Percentiles rank a stretch among this genome's conserved stretches.
Evolutionary conservation across 805 yeast species (phyloP).

Genomic region (Starmera dryadoides): DNA sequence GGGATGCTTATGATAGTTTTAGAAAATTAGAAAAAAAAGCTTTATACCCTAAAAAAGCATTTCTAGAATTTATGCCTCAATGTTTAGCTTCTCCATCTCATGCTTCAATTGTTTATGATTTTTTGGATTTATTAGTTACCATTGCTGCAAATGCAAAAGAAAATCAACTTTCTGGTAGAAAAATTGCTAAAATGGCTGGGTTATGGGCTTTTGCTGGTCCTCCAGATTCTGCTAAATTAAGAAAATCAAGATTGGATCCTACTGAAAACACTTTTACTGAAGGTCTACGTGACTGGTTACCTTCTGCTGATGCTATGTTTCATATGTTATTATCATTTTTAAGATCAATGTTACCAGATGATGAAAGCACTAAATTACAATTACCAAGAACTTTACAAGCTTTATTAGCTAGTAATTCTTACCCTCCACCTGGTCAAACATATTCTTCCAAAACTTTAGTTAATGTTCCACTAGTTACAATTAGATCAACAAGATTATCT

Average conservation of each 20-base stretch:
- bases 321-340: constrained; percentile 73
- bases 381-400: constrained; percentile 64
- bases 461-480: constrained; percentile 55
- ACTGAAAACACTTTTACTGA: constrained; percentile 43
- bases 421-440: constrained; percentile 59
- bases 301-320: constrained; percentile 79
- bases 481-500: constrained; percentile 34
- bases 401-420: constrained; percentile 54
- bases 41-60: constrained; percentile 65
- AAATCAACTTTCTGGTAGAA: constrained; percentile 73
- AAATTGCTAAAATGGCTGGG: constrained; percentile 75
- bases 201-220: constrained; percentile 75
- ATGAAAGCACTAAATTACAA: constrained; percentile 42
- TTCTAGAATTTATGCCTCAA: constrained; percentile 75
- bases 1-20: constrained; percentile 75
- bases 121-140: constrained; percentile 71
- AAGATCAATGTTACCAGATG: constrained; percentile 69
- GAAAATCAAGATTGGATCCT: constrained; percentile 16
- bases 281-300: constrained; percentile 71
- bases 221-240: constrained; percentile 13
- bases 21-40: constrained; percentile 56
- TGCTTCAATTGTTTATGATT: constrained; percentile 84
- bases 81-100: constrained; percentile 80
- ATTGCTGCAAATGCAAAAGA: constrained; percentile 73
- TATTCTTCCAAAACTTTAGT: constrained; percentile 31